Base-by-base conservation (phyloP, 805 yeast genomes). In the Saccharomycopsis sp. region DNA sequence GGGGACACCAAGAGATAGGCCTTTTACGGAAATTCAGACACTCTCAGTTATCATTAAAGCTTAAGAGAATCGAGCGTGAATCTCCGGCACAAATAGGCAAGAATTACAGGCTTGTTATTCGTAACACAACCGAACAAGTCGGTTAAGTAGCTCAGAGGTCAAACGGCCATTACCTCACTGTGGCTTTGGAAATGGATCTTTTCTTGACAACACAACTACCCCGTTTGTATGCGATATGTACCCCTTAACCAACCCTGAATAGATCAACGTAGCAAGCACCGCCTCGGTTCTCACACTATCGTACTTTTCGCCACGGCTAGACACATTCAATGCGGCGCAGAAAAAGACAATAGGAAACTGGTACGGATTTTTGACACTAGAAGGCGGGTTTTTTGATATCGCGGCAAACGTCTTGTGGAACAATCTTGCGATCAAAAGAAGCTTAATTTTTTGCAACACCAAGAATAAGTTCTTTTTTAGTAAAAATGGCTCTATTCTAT, bases 181-280 rank as follows among this genome's bases (percentile, higher is more conserved):
- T 5, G 51, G 70, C 34, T 63, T 65, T 1, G 94, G 95, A 67
- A 90, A 90, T 1, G 96, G 84, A 24, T 81, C 81, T 16, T 75
- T 79, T 68, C 86, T 89, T 67, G 94, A 84, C 57, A 90, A 70
- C 8, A 91, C 97, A 18, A 89, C 73, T 54, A 88, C 86, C 47
- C 81, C 74, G 65, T 87, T 83, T 2, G 84, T 79, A 66, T 89
- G 94, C 3, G 96, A 87, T 15, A 91, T 69, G 68, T 91, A 91
- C 0, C 97, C 97, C 69, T 87, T 89, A 52, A 90, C 73, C 57
- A 69, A 72, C 7, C 85, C 85, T 54, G 72, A 71, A 54, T 76
- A 75, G 18, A 91, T 88, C 65, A 87, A 71, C 56, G 78, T 80
- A 0, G 96, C 91, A 21, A 89, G 62, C 9, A 79, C 70, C 59